Base-by-base conservation (phyloP, 305 asterid species). In the Stenogyne calaminthoides region DNA sequence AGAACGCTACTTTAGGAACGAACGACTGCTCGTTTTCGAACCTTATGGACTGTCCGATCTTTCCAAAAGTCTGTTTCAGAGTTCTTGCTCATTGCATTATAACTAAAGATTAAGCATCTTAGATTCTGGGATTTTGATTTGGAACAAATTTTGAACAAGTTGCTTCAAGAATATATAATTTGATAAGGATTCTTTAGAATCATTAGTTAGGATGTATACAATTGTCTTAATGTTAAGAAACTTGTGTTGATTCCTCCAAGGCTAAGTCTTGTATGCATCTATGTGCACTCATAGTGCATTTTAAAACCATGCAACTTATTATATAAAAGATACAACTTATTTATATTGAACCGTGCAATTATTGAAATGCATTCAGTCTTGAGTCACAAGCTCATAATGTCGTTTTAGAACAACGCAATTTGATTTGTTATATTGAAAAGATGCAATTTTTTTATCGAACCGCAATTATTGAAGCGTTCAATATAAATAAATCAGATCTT, bases 171-270 rank as follows among this genome's bases (percentile, higher is more conserved):
- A 37, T 70, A 14, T 9, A 14, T 57, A n/a, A 15, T 59, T 9
- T 42, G 39, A 39, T 39, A 47, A 56, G 67, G 71, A 44, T 54
- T 14, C 54, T 70, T 69, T 47, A 64, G 67, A 42, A 77, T 69
- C 59, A 75, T 57, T 2, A 37, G 56, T 25, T 25, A 25, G 29
- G 29, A 25, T 25, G 29, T 25, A 25, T 2, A 25, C 29, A 25
- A 25, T 25, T 25, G 29, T n/a, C 14, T 42, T 70, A 68, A 7
- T 37, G 9, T 37, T 37, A 37, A 37, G 42, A 37, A 8, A 6
- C 7, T n/a, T 37, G 42, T 37, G 42, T 37, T 0, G 47, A 40
- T 40, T 40, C n/a, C n/a, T 40, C 42, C 42, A n/a, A 11, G 12
- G 52, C 52, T n/a, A n/a, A n/a, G n/a, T n/a, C n/a, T n/a, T n/a